phyloP scores from a whole-genome alignment of 2,329 filamentous ascomycete genomes.

The Aspergillus arachidicola region DNA sequence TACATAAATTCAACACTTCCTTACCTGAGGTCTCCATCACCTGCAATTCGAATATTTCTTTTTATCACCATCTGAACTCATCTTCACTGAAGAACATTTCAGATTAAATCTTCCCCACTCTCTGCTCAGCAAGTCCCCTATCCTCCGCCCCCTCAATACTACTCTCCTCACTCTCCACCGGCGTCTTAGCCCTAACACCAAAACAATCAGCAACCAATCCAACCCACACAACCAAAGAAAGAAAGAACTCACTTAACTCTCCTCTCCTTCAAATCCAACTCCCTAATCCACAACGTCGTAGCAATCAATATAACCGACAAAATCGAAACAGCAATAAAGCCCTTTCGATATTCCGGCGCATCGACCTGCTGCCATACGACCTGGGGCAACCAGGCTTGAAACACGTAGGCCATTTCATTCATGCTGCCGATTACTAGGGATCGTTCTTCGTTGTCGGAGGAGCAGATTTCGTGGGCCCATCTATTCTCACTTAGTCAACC shows the following conservation, averaged over 20 bases:
- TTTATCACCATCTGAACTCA: neutral
- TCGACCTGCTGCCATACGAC: conserved; percentile 68
- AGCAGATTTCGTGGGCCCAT: conserved; percentile 60
- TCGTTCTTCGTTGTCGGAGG: conserved; percentile 64
- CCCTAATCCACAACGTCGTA: conserved; percentile 38
- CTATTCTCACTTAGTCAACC: conserved; percentile 20
- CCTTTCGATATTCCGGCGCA: conserved; percentile 62
- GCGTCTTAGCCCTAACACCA: neutral
- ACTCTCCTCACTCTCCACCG: neutral
- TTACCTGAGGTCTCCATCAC: neutral
- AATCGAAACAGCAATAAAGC: conserved; percentile 59
- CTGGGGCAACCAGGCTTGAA: conserved; percentile 70
- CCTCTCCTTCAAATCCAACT: conserved; percentile 15
- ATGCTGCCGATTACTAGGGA: conserved; percentile 67
- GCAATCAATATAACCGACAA: conserved; percentile 55
- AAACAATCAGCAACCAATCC: neutral
- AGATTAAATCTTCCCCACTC: neutral
- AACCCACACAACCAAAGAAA: neutral
- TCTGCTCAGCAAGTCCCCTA: neutral
- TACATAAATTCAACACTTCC: neutral
- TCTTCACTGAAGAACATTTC: neutral
- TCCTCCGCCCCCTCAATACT: neutral
- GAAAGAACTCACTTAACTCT: conserved; percentile 4
- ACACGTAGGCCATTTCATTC: conserved; percentile 70
- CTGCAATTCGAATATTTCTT: neutral